Percentiles rank a stretch among this genome's conserved stretches.
Conservation (phyloP, 169 alveolate species). For the Cardiosporidium cionae region DNA sequence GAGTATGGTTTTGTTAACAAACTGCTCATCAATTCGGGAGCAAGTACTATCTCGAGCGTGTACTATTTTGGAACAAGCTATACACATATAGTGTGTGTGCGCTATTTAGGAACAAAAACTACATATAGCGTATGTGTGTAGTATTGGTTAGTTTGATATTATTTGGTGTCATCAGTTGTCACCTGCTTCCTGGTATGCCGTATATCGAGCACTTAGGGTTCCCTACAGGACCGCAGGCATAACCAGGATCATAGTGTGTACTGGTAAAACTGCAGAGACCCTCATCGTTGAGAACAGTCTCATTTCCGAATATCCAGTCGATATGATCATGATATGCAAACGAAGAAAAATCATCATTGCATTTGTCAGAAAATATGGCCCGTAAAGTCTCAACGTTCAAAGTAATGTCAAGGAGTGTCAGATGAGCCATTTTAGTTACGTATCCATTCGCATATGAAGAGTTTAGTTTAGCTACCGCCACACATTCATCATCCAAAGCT, state of each 20-base stretch:
- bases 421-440: not conserved
- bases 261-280: conserved; percentile 1
- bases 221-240: conserved; percentile 6
- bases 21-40: not conserved
- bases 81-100: not conserved
- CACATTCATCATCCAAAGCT: not conserved
- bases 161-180: not conserved
- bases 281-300: not conserved
- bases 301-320: not conserved
- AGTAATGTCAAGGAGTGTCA: not conserved
- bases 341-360: not conserved
- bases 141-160: not conserved
- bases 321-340: not conserved
- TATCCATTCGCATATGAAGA: not conserved
- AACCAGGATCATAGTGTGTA: conserved; percentile 13
- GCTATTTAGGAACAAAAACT: not conserved
- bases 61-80: not conserved
- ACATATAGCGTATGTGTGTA: not conserved
- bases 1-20: not conserved
- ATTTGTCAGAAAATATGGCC: not conserved
- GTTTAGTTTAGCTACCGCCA: not conserved
- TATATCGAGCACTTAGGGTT: not conserved
- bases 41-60: not conserved
- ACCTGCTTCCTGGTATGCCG: conserved; percentile 4
- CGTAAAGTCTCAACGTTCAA: not conserved